Conservation (phyloP, 495 filamentous ascomycete genomes). For the Aspergillus avenaceus region DNA sequence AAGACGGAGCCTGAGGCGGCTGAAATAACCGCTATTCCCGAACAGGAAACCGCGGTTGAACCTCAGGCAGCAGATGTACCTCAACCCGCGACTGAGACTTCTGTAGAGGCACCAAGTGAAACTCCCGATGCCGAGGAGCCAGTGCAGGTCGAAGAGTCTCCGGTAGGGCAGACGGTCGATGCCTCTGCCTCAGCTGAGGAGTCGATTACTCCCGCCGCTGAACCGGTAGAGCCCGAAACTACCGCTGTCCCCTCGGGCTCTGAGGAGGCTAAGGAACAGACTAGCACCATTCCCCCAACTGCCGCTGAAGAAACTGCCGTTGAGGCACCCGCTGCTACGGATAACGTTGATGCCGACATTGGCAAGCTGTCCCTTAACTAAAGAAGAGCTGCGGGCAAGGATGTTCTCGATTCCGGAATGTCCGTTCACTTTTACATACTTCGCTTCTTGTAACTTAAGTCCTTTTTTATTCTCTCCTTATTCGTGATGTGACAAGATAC, state of each 20-base stretch:
- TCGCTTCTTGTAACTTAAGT: constrained; percentile 14
- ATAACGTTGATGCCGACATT: constrained; percentile 28
- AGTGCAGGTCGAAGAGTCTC: constrained; percentile 3
- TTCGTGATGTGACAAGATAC: constrained; percentile 11
- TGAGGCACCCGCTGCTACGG: constrained; percentile 6
- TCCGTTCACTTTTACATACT: constrained; percentile 2
- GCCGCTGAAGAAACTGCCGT: background rate
- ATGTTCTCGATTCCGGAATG: background rate
- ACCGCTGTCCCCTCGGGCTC: background rate
- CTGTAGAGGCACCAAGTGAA: constrained; percentile 1
- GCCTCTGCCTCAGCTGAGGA: background rate
- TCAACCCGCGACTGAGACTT: constrained; percentile 3
- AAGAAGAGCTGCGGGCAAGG: background rate
- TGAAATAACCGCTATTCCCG: background rate
- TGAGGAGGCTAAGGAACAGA: background rate
- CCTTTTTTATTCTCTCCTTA: constrained; percentile 18
- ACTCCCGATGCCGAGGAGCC: background rate
- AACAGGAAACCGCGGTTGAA: background rate
- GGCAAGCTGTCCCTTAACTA: constrained; percentile 26
- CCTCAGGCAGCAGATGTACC: constrained; percentile 2
- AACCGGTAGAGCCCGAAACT: background rate
- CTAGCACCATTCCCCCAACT: background rate
- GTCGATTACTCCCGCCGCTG: background rate
- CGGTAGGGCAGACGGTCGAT: constrained; percentile 4
- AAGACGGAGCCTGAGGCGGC: constrained; percentile 1